Evolutionary conservation across 352 stramenopile genomes (phyloP), one percentile per base, ranked within the genome.

Genomic region (Pythium apleroticum): DNA sequence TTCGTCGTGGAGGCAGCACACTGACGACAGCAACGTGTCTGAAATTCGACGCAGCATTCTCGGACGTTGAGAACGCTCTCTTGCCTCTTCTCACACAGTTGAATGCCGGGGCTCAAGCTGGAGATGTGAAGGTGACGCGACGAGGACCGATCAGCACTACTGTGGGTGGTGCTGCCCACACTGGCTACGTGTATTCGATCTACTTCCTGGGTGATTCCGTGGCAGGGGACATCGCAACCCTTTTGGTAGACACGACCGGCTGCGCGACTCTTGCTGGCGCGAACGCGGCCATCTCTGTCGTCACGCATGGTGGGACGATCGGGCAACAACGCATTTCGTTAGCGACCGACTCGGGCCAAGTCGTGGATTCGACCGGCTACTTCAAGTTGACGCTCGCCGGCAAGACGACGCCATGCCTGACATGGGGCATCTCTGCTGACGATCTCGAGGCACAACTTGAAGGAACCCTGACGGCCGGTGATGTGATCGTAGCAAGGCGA

Each of bases 141-240:
- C 59, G 59, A 0, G 80, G 84, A 5, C 80, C 77, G 4, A 55
- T 81, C 0, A 73, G 57, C 5, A 39, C 37, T 0, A 63, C 43
- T 3, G 24, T 52, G 2, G 39, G 31, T 35, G 57, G 54, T 52
- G 73, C 77, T 24, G 74, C 78, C 4, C 62, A 73, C 1, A 90
- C 65, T 31, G 80, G 77, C 0, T 98, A 98, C 62, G 74, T 96
- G 0, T 98, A 97, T 66, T 91, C 81, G 15, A 74, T 99, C 24
- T 98, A 98, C 69, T 99, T 98, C 55, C 54, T 87, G 20, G 96
- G 96, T 20, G 66, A 76, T 6, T 67, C 68, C 3, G 78, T 98
- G 10, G 41, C 88, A 19, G 93, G 95, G 2, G 83, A 99, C 69
- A 80, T 98, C 6, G 72, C 84, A 0, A 62, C 50, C 0, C 66